Conservation (phyloP, 164 flowering plant genomes). For the Vitis labrusca region DNA sequence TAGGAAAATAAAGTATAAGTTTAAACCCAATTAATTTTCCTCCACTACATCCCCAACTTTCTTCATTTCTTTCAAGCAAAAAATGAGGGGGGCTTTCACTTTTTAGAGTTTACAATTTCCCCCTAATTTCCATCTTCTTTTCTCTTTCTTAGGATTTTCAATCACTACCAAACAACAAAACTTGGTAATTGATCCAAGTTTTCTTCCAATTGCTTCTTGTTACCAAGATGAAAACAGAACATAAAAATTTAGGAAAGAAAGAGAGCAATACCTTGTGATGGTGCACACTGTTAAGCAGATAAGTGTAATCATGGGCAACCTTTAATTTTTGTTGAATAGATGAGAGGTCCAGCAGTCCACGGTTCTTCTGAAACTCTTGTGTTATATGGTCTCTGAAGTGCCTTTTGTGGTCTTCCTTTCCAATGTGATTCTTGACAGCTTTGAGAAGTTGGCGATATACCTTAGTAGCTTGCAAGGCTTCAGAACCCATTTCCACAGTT, state of each 20-base stretch:
- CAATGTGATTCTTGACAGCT: constrained; percentile 68
- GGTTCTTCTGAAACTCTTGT: constrained; percentile 61
- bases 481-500: constrained; percentile 30
- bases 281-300: constrained; percentile 73
- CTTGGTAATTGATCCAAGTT: too few species aligned
- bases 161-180: too few species aligned
- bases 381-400: constrained; percentile 68
- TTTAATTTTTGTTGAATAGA: constrained; percentile 49
- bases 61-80: too few species aligned
- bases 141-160: too few species aligned
- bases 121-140: too few species aligned
- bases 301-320: constrained; percentile 72
- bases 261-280: constrained; percentile 71
- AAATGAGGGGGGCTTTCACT: too few species aligned
- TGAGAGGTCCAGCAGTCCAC: constrained; percentile 23
- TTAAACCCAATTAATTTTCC: too few species aligned
- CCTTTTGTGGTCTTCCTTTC: constrained; percentile 58
- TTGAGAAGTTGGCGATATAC: constrained; percentile 60
- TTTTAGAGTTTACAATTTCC: too few species aligned
- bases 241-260: not conserved
- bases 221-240: not conserved
- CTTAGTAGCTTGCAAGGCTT: constrained; percentile 41
- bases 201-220: too few species aligned
- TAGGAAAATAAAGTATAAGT: too few species aligned
- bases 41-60: too few species aligned